These are phyloP conservation scores for Polyplosphaeria fusca DNA, from an alignment of 495 filamentous ascomycete genomes.

Conservation along the genomic window DNA sequence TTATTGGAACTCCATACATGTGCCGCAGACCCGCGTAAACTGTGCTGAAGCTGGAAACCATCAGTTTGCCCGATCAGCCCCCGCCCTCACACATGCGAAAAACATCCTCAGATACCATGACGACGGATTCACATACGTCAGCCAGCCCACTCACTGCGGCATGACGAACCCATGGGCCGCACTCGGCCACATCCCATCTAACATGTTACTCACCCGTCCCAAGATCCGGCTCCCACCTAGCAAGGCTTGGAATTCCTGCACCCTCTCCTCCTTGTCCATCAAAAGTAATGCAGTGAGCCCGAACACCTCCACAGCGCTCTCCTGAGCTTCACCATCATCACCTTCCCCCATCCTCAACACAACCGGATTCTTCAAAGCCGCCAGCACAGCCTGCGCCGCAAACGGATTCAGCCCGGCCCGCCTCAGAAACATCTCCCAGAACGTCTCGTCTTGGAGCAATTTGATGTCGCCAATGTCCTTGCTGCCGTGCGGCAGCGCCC, in stretches of 20 bases:
- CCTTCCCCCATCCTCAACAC: not conserved
- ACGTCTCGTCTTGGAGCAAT: constrained; percentile 43
- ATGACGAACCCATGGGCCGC: constrained; percentile 23
- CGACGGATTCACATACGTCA: too few species aligned
- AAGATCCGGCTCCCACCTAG: constrained; percentile 55
- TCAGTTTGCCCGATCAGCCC: too few species aligned
- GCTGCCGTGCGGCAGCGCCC: constrained; percentile 16
- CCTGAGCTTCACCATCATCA: not conserved
- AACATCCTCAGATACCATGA: too few species aligned
- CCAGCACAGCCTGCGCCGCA: constrained; percentile 69
- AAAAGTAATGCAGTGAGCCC: constrained; percentile 57
- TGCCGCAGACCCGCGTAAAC: too few species aligned
- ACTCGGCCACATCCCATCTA: constrained; percentile 40
- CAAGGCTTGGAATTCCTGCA: constrained; percentile 41
- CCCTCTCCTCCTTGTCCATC: constrained; percentile 51
- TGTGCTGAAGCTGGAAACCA: too few species aligned
- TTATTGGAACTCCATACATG: too few species aligned
- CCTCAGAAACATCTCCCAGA: constrained; percentile 72
- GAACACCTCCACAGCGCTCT: constrained; percentile 16
- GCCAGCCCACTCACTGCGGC: too few species aligned
- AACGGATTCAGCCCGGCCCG: constrained; percentile 74
- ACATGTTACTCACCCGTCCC: constrained; percentile 45
- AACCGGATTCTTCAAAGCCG: constrained; percentile 43
- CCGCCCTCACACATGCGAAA: too few species aligned
- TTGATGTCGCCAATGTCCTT: constrained; percentile 30